Base-by-base conservation (phyloP, 2,329 filamentous ascomycete genomes). In the Zalaria sp. region DNA sequence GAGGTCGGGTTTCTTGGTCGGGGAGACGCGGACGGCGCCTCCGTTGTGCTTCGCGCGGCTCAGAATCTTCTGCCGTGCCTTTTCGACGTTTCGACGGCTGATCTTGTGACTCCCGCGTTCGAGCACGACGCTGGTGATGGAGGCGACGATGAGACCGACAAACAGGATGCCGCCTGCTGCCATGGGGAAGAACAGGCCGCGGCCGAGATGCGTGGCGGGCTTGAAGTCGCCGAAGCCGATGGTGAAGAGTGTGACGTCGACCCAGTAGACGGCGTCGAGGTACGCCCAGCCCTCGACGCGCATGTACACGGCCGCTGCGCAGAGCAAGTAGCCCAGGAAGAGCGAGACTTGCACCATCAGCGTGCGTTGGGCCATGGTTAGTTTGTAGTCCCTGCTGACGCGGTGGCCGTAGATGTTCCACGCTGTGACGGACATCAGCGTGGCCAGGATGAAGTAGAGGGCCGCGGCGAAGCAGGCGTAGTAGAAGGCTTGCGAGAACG, bases 281-380 rank as follows among this genome's bases (percentile, higher is more conserved):
- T 60, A 71, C n/a, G 54, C 51, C 68, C 68, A 71, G 5, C 54
- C 57, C 50, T 70, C 79, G 3, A 87, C 70, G 3, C 66, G 66
- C 5, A 75, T 73, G 53, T 88, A 93, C 0, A 91, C 62, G 1
- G 79, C 71, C 0, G 81, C 83, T 1, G 85, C 86, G 1, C 84
- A 58, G 0, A 82, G 74, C 0, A 93, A 64, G 64, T 89, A 93
- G 37, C 81, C 62, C 35, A 89, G 75, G 52, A 89, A 81, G 43
- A 79, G 65, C 56, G 89, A 88, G 2, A 83, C 89, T 60, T 93
- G 85, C 28, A 93, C 63, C 69, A 93, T 93, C 26, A 93, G 64
- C 0, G 83, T 91, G 10, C 86, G 73, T 58, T 93, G 85, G 47
- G 79, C 80, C 42, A 77, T 72, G 1, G 81, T 86, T 26, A 93